phyloP scores from a whole-genome alignment of 2,329 filamentous ascomycete species.

The Harringtonia lauricola region DNA sequence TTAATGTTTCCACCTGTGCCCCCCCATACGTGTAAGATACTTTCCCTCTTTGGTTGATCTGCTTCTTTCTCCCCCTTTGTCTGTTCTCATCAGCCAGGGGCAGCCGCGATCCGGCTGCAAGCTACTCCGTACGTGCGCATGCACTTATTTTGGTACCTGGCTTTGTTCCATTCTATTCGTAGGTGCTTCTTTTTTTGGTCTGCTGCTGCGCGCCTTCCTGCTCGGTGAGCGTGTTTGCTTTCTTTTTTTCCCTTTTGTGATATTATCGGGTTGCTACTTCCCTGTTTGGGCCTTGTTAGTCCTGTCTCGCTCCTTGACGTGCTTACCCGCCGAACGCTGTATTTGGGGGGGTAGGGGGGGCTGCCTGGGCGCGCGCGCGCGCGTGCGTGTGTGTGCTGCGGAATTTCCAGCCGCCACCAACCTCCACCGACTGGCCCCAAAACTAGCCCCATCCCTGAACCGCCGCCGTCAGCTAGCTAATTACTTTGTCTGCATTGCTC shows the following conservation, averaged over 20 bases:
- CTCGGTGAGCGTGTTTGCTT: slow-evolving; percentile 1
- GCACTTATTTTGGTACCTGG: too few relatives aligned
- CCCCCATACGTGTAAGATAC: background rate
- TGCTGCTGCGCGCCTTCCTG: background rate
- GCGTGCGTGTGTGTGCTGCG: background rate
- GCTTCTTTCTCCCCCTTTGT: too few relatives aligned
- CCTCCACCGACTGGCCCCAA: slow-evolving; percentile 8
- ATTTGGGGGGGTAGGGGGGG: too few relatives aligned
- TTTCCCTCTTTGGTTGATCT: background rate
- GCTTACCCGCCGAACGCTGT: slow-evolving; percentile 1
- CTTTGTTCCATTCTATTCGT: too few relatives aligned
- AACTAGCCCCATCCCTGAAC: slow-evolving; percentile 2
- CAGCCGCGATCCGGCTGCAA: too few relatives aligned
- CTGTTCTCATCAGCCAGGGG: too few relatives aligned
- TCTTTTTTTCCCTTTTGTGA: slow-evolving; percentile 1
- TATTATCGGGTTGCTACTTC: background rate
- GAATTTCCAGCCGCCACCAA: slow-evolving; percentile 11
- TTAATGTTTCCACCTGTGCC: background rate
- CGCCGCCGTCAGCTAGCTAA: slow-evolving; percentile 4
- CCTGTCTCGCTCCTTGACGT: slow-evolving; percentile 7
- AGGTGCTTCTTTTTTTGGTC: background rate
- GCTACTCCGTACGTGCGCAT: too few relatives aligned
- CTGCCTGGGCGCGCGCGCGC: too few relatives aligned
- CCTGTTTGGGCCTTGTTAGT: slow-evolving; percentile 2
- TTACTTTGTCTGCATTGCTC: slow-evolving; percentile 5